These are phyloP conservation scores for Boletus subparvulus DNA, from an alignment of 768 basidiomycete species.

Conservation along the genomic window DNA sequence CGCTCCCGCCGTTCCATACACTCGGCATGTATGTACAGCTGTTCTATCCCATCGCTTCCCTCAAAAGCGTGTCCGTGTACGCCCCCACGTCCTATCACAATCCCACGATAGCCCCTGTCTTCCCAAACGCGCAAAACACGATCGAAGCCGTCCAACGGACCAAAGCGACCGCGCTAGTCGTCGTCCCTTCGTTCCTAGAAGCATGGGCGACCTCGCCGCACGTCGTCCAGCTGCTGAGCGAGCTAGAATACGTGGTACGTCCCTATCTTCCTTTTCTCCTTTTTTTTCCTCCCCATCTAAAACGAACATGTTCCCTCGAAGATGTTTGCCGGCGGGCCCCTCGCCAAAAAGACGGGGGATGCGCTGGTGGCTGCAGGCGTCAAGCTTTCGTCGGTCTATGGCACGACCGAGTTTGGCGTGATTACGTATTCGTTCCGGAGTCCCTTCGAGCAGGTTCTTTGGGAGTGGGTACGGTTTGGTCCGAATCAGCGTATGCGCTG, in stretches of 20 bases:
- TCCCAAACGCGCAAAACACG: conserved; percentile 21
- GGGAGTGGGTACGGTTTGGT: conserved; percentile 33
- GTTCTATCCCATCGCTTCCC: conserved; percentile 8
- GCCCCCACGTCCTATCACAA: conserved; percentile 20
- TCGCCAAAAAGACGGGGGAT: conserved; percentile 38
- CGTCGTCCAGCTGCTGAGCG: conserved; percentile 16
- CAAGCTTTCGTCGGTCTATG: conserved; percentile 34
- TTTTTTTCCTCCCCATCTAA: neutral
- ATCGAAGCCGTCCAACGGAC: conserved; percentile 19
- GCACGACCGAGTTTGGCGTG: conserved; percentile 38
- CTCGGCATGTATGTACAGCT: conserved; percentile 21
- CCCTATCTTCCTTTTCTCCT: neutral
- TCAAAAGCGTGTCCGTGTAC: conserved; percentile 15
- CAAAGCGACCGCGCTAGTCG: no score
- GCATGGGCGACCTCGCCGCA: conserved; percentile 21
- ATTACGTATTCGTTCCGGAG: conserved; percentile 12
- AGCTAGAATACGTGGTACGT: conserved; percentile 23
- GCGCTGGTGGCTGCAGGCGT: conserved; percentile 36
- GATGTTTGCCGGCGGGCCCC: conserved; percentile 37
- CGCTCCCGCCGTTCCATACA: conserved; percentile 25
- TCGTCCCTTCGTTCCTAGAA: conserved; percentile 24
- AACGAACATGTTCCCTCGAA: conserved; percentile 5
- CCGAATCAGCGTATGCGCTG: conserved; percentile 31
- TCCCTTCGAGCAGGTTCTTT: conserved; percentile 29
- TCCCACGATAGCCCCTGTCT: conserved; percentile 11